Evolutionary conservation across 192 early-diverging fungal species (phyloP).

Genomic region (Umbelopsis isabellina): DNA sequence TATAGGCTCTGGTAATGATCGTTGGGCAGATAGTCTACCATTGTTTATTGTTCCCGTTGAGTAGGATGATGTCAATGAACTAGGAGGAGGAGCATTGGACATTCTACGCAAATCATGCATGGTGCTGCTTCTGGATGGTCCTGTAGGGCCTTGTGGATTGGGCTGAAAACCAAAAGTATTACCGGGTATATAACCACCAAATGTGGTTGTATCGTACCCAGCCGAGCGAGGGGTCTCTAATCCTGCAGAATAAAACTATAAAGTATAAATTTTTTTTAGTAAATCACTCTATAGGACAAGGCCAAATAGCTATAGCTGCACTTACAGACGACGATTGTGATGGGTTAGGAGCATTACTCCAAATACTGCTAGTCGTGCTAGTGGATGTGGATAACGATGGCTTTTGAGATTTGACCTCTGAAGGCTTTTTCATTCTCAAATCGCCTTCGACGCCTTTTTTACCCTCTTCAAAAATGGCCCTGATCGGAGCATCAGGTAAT

Average conservation of each 20-base stretch:
- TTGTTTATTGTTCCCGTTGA: constrained; percentile 9
- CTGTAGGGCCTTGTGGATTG: not conserved
- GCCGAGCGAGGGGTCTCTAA: constrained; percentile 1
- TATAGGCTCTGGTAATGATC: not conserved
- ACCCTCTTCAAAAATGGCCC: constrained; percentile 6
- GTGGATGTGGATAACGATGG: constrained; percentile 1
- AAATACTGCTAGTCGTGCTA: constrained; percentile 1
- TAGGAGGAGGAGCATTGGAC: constrained; percentile 2
- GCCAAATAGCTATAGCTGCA: not conserved
- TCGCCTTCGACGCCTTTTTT: not conserved
- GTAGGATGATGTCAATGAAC: constrained; percentile 2
- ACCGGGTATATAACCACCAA: not conserved
- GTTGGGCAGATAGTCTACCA: not conserved
- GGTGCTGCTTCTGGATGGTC: constrained; percentile 9
- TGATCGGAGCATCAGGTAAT: not conserved
- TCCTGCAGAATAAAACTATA: constrained; percentile 4
- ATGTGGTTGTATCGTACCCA: constrained; percentile 4
- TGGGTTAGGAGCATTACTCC: constrained; percentile 6
- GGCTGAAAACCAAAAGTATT: not conserved
- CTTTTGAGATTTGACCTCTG: not conserved
- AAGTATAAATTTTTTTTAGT: not conserved
- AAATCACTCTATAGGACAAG: too few species aligned
- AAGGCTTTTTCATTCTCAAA: not conserved
- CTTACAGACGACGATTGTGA: constrained; percentile 6
- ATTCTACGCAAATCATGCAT: constrained; percentile 8